Evolutionary conservation across 768 basidiomycete species (phyloP), one percentile per base, ranked within the genome.

Genomic region (Postia placenta): DNA sequence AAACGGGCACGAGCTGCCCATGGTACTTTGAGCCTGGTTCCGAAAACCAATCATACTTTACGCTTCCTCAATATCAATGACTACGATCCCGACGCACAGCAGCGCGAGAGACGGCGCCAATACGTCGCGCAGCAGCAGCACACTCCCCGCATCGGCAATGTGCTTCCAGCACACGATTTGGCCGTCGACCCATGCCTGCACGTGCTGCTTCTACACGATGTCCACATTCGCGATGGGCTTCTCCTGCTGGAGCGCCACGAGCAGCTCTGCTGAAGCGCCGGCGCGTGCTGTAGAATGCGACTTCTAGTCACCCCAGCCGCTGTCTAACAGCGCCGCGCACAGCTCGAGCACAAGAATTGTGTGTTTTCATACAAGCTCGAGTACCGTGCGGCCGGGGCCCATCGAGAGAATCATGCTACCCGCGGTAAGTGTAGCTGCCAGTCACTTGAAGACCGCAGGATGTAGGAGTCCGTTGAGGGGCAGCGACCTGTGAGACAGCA

Each of bases 221-320:
- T 86, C 82, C 26, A 76, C 73, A 5, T 80, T 79, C 2, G 57
- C 67, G n/a, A 88, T 56, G 50, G 75, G 77, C 54, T 74, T 74
- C n/a, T 66, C 60, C 42, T 65, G 64, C 51, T 65, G 67, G 28
- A 87, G 65, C 4, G 64, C 64, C 0, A 79, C 76, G 15, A 85
- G 64, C 48, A 87, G 5, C 56, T 50, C 23, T 78, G 68, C 12
- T 81, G 57, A 19, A 82, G 58, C 41, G 69, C 70, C 4, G 70
- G 65, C 1, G 76, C 76, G 25, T 69, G 67, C 55, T 77, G 79
- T 11, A 80, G 56, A n/a, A 88, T 59, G 63, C 26, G 79, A 68
- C 60, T 81, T 87, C 87, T 86, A 91, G 2, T 86, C 89, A 17
- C 79, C 79, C 85, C 87, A 92, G 0, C 71, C 72, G 4, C 82